Base-by-base conservation (phyloP, 306 rosid genomes). In the Potentilla sterilis region DNA sequence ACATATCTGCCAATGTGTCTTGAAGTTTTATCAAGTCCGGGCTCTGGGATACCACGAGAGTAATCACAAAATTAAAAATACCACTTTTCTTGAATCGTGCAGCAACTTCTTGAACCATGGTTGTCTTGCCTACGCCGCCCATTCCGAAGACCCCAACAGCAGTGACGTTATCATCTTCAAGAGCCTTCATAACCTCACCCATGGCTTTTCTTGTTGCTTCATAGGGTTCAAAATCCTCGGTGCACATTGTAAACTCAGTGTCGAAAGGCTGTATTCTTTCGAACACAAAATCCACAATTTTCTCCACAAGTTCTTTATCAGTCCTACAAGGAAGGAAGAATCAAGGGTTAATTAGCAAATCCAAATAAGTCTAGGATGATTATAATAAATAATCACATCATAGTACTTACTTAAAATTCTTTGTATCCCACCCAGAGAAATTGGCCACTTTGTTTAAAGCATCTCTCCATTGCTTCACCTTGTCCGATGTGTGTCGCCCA, bases 31-130 rank as follows among this genome's bases (percentile, higher is more conserved):
- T 6, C 0, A 18, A 51, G 1, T 51, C 3, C 1, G 3, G 22
- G 0, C 0, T 6, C 5, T 18, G 57, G 2, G 57, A 51, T 1
- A 51, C 0, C 1, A 0, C 1, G 0, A 21, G 21, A 0, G 12
- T 12, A 59, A 12, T 21, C 3, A 12, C 21, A 51, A 0, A 3
- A 2, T 18, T 0, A 7, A 51, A 18, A 1, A 18, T 0, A 0
- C 22, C 10, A 6, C 1, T 18, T 28, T 28, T 28, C 28, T 0
- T 6, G 18, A 0, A 28, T 28, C 15, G 6, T 49, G n/a, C 54
- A 1, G 7, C n/a, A 0, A 49, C 54, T 4, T 16, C n/a, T 4
- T 5, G 1, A 0, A 49, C 54, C 21, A 49, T 15, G 2, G 2
- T 15, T 15, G 54, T 49, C 54, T 49, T 49, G 0, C 54, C 54